These are phyloP conservation scores for Podaxis mareebaensis DNA, from an alignment of 768 basidiomycete genomes.

Conservation along the genomic window DNA sequence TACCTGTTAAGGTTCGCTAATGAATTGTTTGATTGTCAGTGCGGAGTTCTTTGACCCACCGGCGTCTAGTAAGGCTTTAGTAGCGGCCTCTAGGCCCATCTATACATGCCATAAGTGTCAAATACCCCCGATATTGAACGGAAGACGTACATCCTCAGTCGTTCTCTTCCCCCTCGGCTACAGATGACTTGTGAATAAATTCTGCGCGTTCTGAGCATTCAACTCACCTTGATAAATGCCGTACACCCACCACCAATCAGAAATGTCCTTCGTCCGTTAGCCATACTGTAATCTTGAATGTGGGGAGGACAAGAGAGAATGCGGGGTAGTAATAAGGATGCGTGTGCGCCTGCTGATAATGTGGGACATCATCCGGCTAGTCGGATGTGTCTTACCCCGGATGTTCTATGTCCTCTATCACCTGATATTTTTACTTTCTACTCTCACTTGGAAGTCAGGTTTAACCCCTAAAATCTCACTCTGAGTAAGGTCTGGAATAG, in stretches of 20 bases:
- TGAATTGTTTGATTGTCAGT: not conserved
- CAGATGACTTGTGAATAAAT: slow-evolving; percentile 10
- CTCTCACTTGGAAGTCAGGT: not conserved
- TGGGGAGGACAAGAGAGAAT: not conserved
- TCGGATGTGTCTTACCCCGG: not conserved
- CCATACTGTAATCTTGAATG: slow-evolving; percentile 26
- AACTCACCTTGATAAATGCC: slow-evolving; percentile 72
- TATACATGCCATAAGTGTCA: slow-evolving; percentile 26
- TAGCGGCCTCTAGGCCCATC: slow-evolving; percentile 88
- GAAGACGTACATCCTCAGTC: slow-evolving; percentile 65
- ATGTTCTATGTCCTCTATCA: not conserved
- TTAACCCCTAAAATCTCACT: not conserved
- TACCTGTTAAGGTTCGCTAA: slow-evolving; percentile 43
- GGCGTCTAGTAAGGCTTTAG: slow-evolving; percentile 85
- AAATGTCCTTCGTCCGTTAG: slow-evolving; percentile 50
- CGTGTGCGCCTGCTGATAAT: not conserved
- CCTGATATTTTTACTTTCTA: not conserved
- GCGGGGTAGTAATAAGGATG: not conserved
- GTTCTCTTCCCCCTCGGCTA: slow-evolving; percentile 67
- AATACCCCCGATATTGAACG: not conserved
- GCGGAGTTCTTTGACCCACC: slow-evolving; percentile 37
- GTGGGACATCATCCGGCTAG: not conserved
- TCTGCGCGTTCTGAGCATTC: not conserved
- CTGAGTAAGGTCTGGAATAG: not conserved
- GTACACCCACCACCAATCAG: slow-evolving; percentile 76